phyloP scores from a whole-genome alignment of 495 filamentous ascomycete genomes.

The Aspergillus nanangensis region DNA sequence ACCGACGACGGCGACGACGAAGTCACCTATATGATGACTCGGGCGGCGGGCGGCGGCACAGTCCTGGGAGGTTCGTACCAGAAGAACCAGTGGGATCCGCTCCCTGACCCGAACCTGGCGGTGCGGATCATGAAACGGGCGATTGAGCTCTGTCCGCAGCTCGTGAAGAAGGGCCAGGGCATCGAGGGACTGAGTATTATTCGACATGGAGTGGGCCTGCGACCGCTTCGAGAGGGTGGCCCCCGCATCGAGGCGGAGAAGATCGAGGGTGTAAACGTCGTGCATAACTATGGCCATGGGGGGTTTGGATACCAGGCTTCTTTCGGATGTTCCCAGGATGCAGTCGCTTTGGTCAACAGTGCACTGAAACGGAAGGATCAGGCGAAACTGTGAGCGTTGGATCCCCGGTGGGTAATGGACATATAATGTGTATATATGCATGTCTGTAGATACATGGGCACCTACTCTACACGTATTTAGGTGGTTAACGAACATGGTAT shows the following conservation, averaged over 20 bases:
- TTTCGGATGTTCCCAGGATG: slow-evolving; percentile 75
- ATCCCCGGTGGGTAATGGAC: neutral
- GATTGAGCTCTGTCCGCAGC: slow-evolving; percentile 63
- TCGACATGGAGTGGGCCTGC: slow-evolving; percentile 81
- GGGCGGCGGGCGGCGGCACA: slow-evolving; percentile 76
- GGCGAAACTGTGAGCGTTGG: slow-evolving; percentile 28
- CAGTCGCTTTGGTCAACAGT: slow-evolving; percentile 67
- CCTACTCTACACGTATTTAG: too few relatives aligned
- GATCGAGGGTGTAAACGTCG: slow-evolving; percentile 65
- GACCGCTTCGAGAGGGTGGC: slow-evolving; percentile 71
- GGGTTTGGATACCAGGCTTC: slow-evolving; percentile 89
- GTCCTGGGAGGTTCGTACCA: slow-evolving; percentile 86
- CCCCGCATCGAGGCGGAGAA: slow-evolving; percentile 80
- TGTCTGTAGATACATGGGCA: too few relatives aligned
- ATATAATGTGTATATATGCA: too few relatives aligned
- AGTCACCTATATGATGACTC: slow-evolving; percentile 82
- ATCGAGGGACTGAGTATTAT: slow-evolving; percentile 80
- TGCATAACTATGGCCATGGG: slow-evolving; percentile 96
- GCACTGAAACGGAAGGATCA: slow-evolving; percentile 31
- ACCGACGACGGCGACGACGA: slow-evolving; percentile 81
- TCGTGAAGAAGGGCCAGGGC: slow-evolving; percentile 69
- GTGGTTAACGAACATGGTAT: neutral
- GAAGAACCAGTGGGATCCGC: slow-evolving; percentile 75
- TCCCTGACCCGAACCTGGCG: slow-evolving; percentile 77
- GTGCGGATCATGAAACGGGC: slow-evolving; percentile 84